A percentile compares a stretch with the other conserved stretches of the same genome.
phyloP scores from a whole-genome alignment of 306 rosid species.

The Cajanus cajan region DNA sequence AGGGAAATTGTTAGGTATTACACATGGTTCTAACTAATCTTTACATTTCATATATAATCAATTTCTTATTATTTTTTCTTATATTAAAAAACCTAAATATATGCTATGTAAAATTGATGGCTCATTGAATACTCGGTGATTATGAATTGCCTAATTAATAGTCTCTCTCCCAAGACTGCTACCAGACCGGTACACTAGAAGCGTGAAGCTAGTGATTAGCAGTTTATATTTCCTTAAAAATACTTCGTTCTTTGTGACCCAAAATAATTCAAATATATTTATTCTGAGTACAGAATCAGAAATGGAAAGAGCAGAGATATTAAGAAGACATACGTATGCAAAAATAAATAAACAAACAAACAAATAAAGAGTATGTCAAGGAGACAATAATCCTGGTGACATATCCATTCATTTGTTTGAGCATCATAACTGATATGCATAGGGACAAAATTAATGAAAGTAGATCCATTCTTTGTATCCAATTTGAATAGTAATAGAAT shows the following conservation, averaged over 20 bases:
- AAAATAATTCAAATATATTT: background rate
- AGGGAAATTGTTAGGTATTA: too few relatives aligned
- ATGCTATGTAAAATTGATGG: too few relatives aligned
- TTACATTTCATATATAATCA: too few relatives aligned
- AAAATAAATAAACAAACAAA: background rate
- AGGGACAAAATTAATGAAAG: constrained; percentile 14
- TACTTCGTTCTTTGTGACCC: background rate
- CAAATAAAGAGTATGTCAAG: background rate
- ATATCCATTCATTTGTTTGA: background rate
- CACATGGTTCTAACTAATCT: too few relatives aligned
- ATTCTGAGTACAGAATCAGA: background rate
- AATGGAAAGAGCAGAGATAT: background rate
- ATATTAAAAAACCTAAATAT: too few relatives aligned
- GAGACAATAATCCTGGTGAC: background rate
- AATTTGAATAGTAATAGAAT: constrained; percentile 38
- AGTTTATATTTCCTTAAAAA: background rate
- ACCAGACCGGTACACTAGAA: background rate
- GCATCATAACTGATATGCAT: background rate
- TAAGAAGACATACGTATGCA: background rate
- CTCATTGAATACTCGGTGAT: too few relatives aligned
- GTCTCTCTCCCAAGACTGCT: too few relatives aligned
- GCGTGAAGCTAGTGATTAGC: background rate
- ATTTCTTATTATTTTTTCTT: too few relatives aligned
- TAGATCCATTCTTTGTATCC: constrained; percentile 35
- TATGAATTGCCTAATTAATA: too few relatives aligned